phyloP scores from a whole-genome alignment of 345 rosid genomes.

The Hypericum androsaemum region DNA sequence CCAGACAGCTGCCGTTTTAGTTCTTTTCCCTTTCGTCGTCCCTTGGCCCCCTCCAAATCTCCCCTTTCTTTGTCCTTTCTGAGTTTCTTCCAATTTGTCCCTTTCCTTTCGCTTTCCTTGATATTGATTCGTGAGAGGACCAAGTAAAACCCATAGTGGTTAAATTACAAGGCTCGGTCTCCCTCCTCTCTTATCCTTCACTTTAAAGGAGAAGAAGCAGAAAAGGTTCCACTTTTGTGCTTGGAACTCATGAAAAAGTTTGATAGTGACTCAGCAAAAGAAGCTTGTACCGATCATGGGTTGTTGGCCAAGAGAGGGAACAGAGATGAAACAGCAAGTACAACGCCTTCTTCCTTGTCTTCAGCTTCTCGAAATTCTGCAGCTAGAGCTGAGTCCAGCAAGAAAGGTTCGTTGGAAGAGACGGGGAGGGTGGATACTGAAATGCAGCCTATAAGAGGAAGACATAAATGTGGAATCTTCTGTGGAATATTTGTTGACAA shows the following conservation, averaged over 20 bases:
- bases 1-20: too few species aligned
- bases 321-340: constrained; percentile 50
- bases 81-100: too few species aligned
- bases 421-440: constrained; percentile 28
- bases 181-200: too few species aligned
- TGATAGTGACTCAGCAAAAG: constrained; percentile 18
- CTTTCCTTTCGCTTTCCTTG: too few species aligned
- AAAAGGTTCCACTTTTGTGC: too few species aligned
- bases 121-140: too few species aligned
- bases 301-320: constrained; percentile 34
- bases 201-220: too few species aligned
- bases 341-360: constrained; percentile 58
- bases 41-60: too few species aligned
- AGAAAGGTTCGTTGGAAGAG: constrained; percentile 61
- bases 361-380: constrained; percentile 67
- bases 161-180: too few species aligned
- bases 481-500: constrained; percentile 69
- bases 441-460: constrained; percentile 17
- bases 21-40: too few species aligned
- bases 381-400: constrained; percentile 53
- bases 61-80: too few species aligned
- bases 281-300: constrained; percentile 26
- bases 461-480: constrained; percentile 38
- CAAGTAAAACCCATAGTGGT: too few species aligned
- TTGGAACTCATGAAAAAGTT: constrained; percentile 59